A percentile compares a stretch with the other conserved stretches of the same genome.
Conservation (phyloP, 352 stramenopile genomes). For the Globisporangium abappressorium region DNA sequence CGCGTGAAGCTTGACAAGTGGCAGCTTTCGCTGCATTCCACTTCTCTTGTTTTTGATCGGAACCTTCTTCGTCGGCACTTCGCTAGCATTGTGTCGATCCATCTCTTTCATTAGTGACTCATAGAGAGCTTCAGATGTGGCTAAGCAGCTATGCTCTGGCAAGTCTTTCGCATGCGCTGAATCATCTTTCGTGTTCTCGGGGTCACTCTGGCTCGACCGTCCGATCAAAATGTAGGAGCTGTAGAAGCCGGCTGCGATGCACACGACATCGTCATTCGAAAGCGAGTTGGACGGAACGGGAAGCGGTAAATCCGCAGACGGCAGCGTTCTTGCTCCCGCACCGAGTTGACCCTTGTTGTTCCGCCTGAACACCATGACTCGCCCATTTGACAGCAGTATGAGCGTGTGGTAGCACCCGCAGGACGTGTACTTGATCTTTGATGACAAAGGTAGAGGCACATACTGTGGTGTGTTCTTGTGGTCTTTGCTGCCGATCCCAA, state of each 20-base stretch:
- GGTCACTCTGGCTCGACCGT: conserved; percentile 42
- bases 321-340: conserved; percentile 65
- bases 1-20: conserved; percentile 73
- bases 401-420: conserved; percentile 86
- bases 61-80: conserved; percentile 14
- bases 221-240: conserved; percentile 87
- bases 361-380: conserved; percentile 84
- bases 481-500: conserved; percentile 87
- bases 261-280: conserved; percentile 77
- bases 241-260: conserved; percentile 83
- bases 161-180: conserved; percentile 50
- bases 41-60: conserved; percentile 46
- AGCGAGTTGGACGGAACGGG: conserved; percentile 74
- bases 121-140: conserved; percentile 74
- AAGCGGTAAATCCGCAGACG: conserved; percentile 77
- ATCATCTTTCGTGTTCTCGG: conserved; percentile 32
- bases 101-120: conserved; percentile 89
- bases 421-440: conserved; percentile 70
- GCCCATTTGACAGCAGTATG: conserved; percentile 70
- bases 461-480: conserved; percentile 82
- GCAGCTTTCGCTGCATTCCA: conserved; percentile 50
- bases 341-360: conserved; percentile 89
- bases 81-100: conserved; percentile 39
- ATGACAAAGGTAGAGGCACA: conserved; percentile 75
- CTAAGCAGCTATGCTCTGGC: conserved; percentile 49